These are phyloP conservation scores for Scedosporium boydii DNA, from an alignment of 2,329 filamentous ascomycete species.

Conservation along the genomic window DNA sequence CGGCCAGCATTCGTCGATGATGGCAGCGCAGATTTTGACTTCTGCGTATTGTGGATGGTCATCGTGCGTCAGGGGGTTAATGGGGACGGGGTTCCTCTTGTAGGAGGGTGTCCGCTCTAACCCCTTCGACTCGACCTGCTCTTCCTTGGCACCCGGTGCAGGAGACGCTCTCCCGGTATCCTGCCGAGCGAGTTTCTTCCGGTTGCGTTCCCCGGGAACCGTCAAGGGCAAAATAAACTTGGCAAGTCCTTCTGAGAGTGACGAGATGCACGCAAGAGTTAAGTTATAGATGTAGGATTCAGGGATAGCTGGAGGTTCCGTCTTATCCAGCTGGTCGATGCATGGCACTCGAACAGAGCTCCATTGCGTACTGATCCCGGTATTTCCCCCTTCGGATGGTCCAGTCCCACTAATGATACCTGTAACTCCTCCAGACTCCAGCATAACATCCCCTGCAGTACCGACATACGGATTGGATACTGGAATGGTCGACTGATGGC, in stretches of 20 bases:
- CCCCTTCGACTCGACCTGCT: slow-evolving; percentile 2
- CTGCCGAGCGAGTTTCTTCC: slow-evolving; percentile 37
- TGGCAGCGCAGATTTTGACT: slow-evolving; percentile 66
- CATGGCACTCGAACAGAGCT: slow-evolving; percentile 79
- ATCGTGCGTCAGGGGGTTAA: slow-evolving; percentile 72
- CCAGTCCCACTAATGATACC: slow-evolving; percentile 75
- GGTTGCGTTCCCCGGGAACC: slow-evolving; percentile 60
- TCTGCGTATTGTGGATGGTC: slow-evolving; percentile 63
- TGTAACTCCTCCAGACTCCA: slow-evolving; percentile 79
- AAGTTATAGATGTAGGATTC: slow-evolving; percentile 93
- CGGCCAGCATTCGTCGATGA: slow-evolving; percentile 92
- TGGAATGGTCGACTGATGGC: slow-evolving; percentile 80
- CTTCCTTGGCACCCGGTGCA: slow-evolving; percentile 19
- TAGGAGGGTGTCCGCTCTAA: slow-evolving; percentile 51
- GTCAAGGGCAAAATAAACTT: slow-evolving; percentile 90
- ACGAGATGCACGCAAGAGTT: slow-evolving; percentile 79
- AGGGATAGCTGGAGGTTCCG: slow-evolving; percentile 70
- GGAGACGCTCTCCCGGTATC: slow-evolving; percentile 35
- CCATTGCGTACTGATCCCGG: slow-evolving; percentile 84
- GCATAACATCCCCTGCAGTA: slow-evolving; percentile 64
- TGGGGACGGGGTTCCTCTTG: slow-evolving; percentile 65
- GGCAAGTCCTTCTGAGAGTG: slow-evolving; percentile 82
- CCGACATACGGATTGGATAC: slow-evolving; percentile 48
- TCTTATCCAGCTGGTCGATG: slow-evolving; percentile 90
- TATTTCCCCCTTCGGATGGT: slow-evolving; percentile 55